Conservation (phyloP, 2,329 filamentous ascomycete genomes). For the Achaetomium macrosporum region DNA sequence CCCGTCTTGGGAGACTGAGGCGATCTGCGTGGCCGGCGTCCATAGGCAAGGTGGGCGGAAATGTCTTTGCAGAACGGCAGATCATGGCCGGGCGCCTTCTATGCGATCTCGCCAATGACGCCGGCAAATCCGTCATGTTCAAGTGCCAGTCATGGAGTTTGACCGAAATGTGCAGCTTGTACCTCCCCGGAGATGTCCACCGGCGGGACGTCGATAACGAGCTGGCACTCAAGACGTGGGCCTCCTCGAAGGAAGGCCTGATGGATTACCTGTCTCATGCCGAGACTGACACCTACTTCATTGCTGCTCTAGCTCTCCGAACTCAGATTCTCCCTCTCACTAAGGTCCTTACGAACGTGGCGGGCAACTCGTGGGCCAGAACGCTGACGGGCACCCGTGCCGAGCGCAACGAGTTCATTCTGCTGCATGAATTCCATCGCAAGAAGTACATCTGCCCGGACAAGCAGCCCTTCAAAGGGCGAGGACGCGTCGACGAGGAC, state of each 20-base stretch:
- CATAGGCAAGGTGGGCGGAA: constrained; percentile 78
- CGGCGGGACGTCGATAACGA: constrained; percentile 88
- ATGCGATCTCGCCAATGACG: constrained; percentile 92
- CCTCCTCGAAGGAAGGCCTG: constrained; percentile 72
- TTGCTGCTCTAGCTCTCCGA: constrained; percentile 81
- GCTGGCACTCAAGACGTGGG: constrained; percentile 79
- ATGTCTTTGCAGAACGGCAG: constrained; percentile 89
- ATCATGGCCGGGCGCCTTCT: constrained; percentile 82
- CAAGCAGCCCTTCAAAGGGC: constrained; percentile 76
- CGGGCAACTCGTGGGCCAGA: constrained; percentile 96
- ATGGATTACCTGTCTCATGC: constrained; percentile 93
- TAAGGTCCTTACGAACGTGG: constrained; percentile 91
- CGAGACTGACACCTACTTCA: constrained; percentile 92
- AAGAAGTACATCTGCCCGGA: constrained; percentile 99
- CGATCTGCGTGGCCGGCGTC: constrained; percentile 80
- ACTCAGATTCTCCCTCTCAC: constrained; percentile 90
- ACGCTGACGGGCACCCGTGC: constrained; percentile 93
- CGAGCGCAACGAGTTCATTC: constrained; percentile 98
- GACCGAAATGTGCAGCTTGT: constrained; percentile 94
- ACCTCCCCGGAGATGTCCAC: constrained; percentile 65
- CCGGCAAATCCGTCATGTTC: constrained; percentile 93
- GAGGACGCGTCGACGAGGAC: constrained; percentile 67
- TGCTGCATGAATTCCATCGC: constrained; percentile 91
- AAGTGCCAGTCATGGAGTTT: constrained; percentile 98
- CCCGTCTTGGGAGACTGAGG: constrained; percentile 81